These are phyloP conservation scores for Samsoniella hepiali DNA, from an alignment of 2,329 filamentous ascomycete species.

Conservation along the genomic window DNA sequence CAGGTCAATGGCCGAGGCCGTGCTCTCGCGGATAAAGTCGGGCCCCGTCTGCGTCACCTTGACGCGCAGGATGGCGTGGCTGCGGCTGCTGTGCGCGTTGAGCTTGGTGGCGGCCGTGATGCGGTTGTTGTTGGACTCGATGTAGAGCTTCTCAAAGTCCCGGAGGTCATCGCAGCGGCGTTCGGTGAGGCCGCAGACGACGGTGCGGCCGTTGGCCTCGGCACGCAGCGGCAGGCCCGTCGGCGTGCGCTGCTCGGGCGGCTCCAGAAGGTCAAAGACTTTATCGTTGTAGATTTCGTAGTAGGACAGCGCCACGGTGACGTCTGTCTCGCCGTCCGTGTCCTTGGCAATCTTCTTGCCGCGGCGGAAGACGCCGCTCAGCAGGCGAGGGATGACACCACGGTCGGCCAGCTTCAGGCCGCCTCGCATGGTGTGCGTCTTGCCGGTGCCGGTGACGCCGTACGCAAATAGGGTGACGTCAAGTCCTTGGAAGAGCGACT, in stretches of 20 bases:
- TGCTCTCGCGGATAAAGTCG: constrained; percentile 69
- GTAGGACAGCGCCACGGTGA: constrained; percentile 78
- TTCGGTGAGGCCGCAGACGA: constrained; percentile 83
- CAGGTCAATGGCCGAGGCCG: constrained; percentile 88
- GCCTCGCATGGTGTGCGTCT: constrained; percentile 94
- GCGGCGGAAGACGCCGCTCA: constrained; percentile 81
- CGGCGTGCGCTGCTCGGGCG: constrained; percentile 79
- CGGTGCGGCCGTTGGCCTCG: constrained; percentile 82
- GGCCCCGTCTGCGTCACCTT: constrained; percentile 76
- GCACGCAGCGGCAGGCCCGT: constrained; percentile 78
- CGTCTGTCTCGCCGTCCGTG: constrained; percentile 63
- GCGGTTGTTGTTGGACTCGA: constrained; percentile 86
- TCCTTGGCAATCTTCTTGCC: constrained; percentile 85
- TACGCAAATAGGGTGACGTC: constrained; percentile 91
- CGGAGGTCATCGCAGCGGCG: constrained; percentile 78
- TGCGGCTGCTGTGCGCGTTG: constrained; percentile 85
- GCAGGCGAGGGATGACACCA: constrained; percentile 80
- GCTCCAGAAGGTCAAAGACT: constrained; percentile 85
- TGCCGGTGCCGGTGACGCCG: constrained; percentile 88
- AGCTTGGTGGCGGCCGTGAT: constrained; percentile 89
- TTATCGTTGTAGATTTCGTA: constrained; percentile 98
- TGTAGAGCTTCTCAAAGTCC: constrained; percentile 86
- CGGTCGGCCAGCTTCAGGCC: constrained; percentile 81
- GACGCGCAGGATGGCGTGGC: constrained; percentile 86
- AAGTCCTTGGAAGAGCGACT: constrained; percentile 85